Base-by-base conservation (phyloP, 371 early-diverging fungal species). In the Rhizopus microsporus region DNA sequence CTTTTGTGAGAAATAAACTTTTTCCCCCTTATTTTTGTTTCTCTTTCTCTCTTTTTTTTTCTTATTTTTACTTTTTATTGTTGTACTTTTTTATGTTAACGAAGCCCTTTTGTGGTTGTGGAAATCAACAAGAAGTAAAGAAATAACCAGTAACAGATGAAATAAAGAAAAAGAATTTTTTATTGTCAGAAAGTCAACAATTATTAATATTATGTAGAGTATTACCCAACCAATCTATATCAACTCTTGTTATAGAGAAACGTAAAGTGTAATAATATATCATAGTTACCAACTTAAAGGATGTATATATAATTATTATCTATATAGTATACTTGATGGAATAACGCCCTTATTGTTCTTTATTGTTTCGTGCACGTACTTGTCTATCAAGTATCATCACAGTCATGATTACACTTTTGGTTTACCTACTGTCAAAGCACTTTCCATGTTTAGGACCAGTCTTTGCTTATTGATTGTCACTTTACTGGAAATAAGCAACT, bases 401-500 rank as follows among this genome's bases (percentile, higher is more conserved):
- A 50, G 55, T 16, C 60, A 63, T 12, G 30, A 60, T 35, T 51
- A 62, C 23, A 64, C 63, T 48, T 57, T 68, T 17, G 71, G 78
- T 32, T 29, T 78, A 29, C 78, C 78, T 2, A 73, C 75, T 0
- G 54, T 63, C 10, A 73, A 73, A 63, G 55, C 71, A 13, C 56
- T 65, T 0, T 57, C 65, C 9, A 44, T 78, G 12, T 63, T 77
- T 8, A 57, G 66, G 2, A 65, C 74, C 31, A 71, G 71, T 43
- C 51, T 76, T 12, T 29, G 59, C 9, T 43, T 75, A 10, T 61
- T 79, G 16, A 67, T 74, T 0, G 39, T 76, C 3, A 65, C 72
- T 12, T 54, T 79, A 15, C 59, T 76, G 16, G 72, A 76, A 49
- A 75, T 74, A 52, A 74, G 80, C 43, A 59, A 51, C 16, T 79